Base-by-base conservation (phyloP, 2,329 filamentous ascomycete species). In the Aspergillus ustus region DNA sequence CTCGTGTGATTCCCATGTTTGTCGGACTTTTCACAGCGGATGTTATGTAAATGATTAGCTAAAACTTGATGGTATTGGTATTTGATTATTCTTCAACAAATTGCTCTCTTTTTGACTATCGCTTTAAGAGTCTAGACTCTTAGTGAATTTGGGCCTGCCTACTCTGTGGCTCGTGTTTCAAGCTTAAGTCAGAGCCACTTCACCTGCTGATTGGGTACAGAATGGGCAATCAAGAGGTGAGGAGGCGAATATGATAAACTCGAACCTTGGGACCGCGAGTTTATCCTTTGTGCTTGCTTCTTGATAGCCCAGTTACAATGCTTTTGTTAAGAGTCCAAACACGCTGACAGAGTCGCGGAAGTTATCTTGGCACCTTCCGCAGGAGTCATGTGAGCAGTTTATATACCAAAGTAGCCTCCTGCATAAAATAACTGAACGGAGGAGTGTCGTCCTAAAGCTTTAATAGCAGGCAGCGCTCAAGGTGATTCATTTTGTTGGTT, bases 1-100 rank as follows among this genome's bases (percentile, higher is more conserved):
- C 44, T 61, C 59, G 31, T 58, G 65, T 67, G 66, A 66, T 66
- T 66, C 64, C 64, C 64, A 55, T 64, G 56, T 61, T 61, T 62
- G 60, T 61, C 40, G 44, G 40, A 37, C 55, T 57, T 40, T 15
- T 51, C 54, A 57, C 59, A 61, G 53, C 62, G 52, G 37, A 59
- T 65, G 46, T 57, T 51, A 19, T 62, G 29, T 65, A 57, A 62
- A 59, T 56, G 60, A 62, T 59, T 55, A 29, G 31, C 54, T 57
- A 56, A 50, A 60, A 20, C 17, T 55, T 55, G 34, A 55, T 45
- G 52, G 28, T 48, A 49, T 57, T 40, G 11, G 15, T 40, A 15
- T 40, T 40, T 17, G 11, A 13, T 17, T 40, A 15, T 40, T 40
- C 34, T 40, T 40, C 15, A 3, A 40, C 13, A 15, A 40, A 15